Evolutionary conservation across 2,329 filamentous ascomycete genomes (phyloP).

Genomic region (Fusarium sp.): DNA sequence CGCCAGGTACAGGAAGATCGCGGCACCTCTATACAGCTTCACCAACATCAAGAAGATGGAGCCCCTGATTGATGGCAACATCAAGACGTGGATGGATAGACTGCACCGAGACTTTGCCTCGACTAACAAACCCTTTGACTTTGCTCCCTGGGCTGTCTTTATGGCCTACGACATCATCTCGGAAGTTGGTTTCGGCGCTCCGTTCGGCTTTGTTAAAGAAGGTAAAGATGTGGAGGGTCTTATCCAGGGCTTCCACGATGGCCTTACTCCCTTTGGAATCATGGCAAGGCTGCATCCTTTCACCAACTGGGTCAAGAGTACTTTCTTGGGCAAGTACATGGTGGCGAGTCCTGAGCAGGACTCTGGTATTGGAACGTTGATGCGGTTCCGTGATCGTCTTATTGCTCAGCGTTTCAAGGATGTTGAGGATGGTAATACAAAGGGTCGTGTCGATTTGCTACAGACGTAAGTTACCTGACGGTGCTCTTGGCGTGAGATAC

Average conservation of each 20-base stretch:
- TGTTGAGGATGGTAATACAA: conserved; percentile 60
- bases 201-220: conserved; percentile 61
- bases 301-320: conserved; percentile 36
- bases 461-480: conserved; percentile 57
- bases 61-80: conserved; percentile 65
- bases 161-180: conserved; percentile 64
- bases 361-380: conserved; percentile 67
- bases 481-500: accelerated
- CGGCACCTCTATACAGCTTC: conserved; percentile 68
- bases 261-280: conserved; percentile 34
- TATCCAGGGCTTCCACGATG: conserved; percentile 50
- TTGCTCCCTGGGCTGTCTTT: conserved; percentile 55
- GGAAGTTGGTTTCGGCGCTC: conserved; percentile 58
- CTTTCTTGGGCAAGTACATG: conserved; percentile 40
- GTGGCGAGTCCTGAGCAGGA: conserved; percentile 61
- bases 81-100: conserved; percentile 64
- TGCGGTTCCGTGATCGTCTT: conserved; percentile 69
- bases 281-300: conserved; percentile 60
- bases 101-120: conserved; percentile 62
- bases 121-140: conserved; percentile 63
- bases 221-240: conserved; percentile 61
- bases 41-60: conserved; percentile 71
- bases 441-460: conserved; percentile 61
- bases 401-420: conserved; percentile 63
- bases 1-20: conserved; percentile 65